Conservation (phyloP, 371 early-diverging fungal genomes). For the Globomyces sp. region DNA sequence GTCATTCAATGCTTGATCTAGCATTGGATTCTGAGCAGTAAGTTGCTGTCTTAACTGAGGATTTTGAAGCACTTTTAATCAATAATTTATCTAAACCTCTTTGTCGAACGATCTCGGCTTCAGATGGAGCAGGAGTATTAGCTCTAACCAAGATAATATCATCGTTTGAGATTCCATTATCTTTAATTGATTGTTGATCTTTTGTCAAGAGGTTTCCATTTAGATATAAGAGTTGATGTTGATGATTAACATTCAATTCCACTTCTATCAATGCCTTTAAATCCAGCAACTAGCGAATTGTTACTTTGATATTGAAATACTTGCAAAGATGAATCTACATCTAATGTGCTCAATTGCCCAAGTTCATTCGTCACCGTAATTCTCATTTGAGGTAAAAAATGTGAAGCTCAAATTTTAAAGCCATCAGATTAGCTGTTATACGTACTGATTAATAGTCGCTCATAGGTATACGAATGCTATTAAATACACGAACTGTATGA, state of each 20-base stretch:
- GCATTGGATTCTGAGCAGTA: slow-evolving; percentile 60
- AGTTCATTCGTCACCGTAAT: slow-evolving; percentile 18
- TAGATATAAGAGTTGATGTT: slow-evolving; percentile 53
- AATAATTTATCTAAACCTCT: slow-evolving; percentile 6
- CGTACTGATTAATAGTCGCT: not conserved
- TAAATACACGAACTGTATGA: not conserved
- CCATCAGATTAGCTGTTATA: not conserved
- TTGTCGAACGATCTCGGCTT: not conserved
- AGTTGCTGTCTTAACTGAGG: not conserved
- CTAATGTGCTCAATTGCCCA: slow-evolving; percentile 18
- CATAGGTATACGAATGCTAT: not conserved
- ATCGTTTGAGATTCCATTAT: slow-evolving; percentile 66
- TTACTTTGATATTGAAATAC: slow-evolving; percentile 22
- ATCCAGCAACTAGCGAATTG: slow-evolving; percentile 41
- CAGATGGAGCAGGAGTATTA: not conserved
- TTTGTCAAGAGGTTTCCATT: slow-evolving; percentile 63
- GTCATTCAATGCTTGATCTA: slow-evolving; percentile 68
- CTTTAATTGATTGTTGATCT: slow-evolving; percentile 47
- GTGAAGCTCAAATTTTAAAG: not conserved
- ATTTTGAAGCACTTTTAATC: slow-evolving; percentile 7
- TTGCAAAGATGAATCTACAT: slow-evolving; percentile 12
- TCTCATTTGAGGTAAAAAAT: slow-evolving; percentile 8
- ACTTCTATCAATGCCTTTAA: slow-evolving; percentile 79
- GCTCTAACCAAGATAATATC: slow-evolving; percentile 66
- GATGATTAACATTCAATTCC: slow-evolving; percentile 67